Evolutionary conservation across 805 yeast species (phyloP).

Genomic region (Barnettozyma salicaria): DNA sequence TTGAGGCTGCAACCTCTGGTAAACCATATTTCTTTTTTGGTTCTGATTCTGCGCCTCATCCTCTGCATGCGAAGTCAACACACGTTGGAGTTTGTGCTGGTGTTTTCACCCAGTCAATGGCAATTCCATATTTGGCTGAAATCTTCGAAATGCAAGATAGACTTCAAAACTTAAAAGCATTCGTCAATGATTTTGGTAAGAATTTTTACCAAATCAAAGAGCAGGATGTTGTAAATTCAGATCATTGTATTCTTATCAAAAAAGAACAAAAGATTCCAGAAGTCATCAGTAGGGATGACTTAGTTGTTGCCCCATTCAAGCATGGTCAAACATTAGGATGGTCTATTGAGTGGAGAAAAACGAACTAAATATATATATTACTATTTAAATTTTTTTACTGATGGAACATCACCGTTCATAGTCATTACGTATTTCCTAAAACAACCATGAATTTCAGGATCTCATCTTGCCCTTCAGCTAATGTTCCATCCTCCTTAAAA

Average conservation of each 20-base stretch:
- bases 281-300: constrained; percentile 37
- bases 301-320: constrained; percentile 74
- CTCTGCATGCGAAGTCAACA: constrained; percentile 67
- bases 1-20: constrained; percentile 87
- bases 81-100: constrained; percentile 95
- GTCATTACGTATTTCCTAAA: constrained; percentile 39
- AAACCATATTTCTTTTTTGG: constrained; percentile 93
- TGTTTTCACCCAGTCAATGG: constrained; percentile 84
- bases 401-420: too few species aligned
- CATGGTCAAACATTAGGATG: constrained; percentile 74
- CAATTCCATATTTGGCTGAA: constrained; percentile 78
- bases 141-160: constrained; percentile 64
- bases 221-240: constrained; percentile 37
- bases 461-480: constrained; percentile 39
- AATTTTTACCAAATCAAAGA: constrained; percentile 58
- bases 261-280: constrained; percentile 56
- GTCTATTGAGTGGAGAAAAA: constrained; percentile 63
- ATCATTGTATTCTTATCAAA: constrained; percentile 50
- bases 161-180: constrained; percentile 60
- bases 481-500: constrained; percentile 43
- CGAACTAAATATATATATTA: neutral
- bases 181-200: constrained; percentile 72
- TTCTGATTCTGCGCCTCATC: constrained; percentile 98
- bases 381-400: neutral
- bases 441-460: constrained; percentile 45